Conservation (phyloP, 2,329 filamentous ascomycete genomes). For the Zasmidium cellare region DNA sequence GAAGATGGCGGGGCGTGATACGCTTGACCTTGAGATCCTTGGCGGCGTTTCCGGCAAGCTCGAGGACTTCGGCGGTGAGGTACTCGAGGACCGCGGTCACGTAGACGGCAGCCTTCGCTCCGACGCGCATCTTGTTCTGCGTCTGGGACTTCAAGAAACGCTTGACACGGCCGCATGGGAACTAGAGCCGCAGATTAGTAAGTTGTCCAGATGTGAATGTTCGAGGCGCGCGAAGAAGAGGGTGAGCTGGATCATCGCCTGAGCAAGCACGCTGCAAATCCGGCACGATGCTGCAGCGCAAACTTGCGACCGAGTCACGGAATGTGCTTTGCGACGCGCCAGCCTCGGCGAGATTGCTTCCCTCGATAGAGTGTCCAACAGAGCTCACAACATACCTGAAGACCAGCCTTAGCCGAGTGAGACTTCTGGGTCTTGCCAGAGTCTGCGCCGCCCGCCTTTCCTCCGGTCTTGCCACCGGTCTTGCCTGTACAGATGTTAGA, state of each 20-base stretch:
- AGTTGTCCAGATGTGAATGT: neutral
- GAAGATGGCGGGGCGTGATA: slow-evolving; percentile 98
- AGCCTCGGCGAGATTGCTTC: slow-evolving; percentile 15
- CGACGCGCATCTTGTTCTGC: slow-evolving; percentile 99
- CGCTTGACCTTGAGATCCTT: slow-evolving; percentile 99
- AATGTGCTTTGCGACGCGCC: slow-evolving; percentile 32
- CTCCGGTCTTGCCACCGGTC: slow-evolving; percentile 83
- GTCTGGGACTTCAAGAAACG: slow-evolving; percentile 99
- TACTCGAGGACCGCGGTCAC: slow-evolving; percentile 98
- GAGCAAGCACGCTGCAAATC: neutral
- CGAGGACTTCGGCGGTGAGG: slow-evolving; percentile 96
- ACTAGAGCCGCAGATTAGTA: slow-evolving; percentile 59
- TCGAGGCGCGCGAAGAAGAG: slow-evolving; percentile 9
- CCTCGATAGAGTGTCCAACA: neutral
- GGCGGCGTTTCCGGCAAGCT: slow-evolving; percentile 96
- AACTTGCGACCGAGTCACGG: slow-evolving; percentile 12
- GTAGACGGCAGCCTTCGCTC: slow-evolving; percentile 97
- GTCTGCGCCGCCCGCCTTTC: slow-evolving; percentile 68
- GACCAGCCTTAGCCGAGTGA: slow-evolving; percentile 89
- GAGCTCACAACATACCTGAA: slow-evolving; percentile 71
- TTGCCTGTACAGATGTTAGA: slow-evolving; percentile 46
- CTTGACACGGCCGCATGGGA: slow-evolving; percentile 99
- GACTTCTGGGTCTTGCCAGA: slow-evolving; percentile 88
- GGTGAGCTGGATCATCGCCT: neutral
- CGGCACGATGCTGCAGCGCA: neutral